Evolutionary conservation across 139 green algal species (phyloP).

Genomic region (Micromonas commoda): DNA sequence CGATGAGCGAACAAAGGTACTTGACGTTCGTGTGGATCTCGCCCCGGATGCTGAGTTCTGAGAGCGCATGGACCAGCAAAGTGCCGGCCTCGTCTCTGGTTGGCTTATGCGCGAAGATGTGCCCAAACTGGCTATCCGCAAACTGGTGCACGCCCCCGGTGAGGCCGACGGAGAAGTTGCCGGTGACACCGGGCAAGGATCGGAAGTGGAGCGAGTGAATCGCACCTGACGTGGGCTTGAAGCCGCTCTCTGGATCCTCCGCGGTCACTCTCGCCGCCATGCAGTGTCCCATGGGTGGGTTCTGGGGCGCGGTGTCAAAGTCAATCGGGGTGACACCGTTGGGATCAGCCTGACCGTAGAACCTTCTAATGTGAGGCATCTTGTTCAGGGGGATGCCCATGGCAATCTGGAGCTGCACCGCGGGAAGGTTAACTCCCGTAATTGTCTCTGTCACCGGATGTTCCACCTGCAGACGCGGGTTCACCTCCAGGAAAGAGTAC

Average conservation of each 20-base stretch:
- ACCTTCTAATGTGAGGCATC: conserved; percentile 71
- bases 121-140: conserved; percentile 91
- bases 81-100: conserved; percentile 62
- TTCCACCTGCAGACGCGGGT: conserved; percentile 66
- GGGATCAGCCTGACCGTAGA: conserved; percentile 47
- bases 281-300: conserved; percentile 58
- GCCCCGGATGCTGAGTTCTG: conserved; percentile 84
- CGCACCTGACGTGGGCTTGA: conserved; percentile 84
- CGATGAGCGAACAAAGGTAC: conserved; percentile 58
- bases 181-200: conserved; percentile 79
- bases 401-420: conserved; percentile 80
- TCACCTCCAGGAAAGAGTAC: conserved; percentile 39
- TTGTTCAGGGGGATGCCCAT: conserved; percentile 84
- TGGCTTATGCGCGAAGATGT: conserved; percentile 19
- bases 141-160: conserved; percentile 90
- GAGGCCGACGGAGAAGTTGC: conserved; percentile 85
- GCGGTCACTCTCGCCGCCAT: conserved; percentile 86
- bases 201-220: conserved; percentile 82
- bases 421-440: conserved; percentile 87
- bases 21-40: conserved; percentile 91
- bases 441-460: conserved; percentile 98
- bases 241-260: conserved; percentile 90
- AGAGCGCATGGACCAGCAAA: conserved; percentile 87
- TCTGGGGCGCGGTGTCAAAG: conserved; percentile 49
- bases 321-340: conserved; percentile 53